Percentiles rank a stretch among this genome's conserved stretches.
Evolutionary conservation across 2,329 filamentous ascomycete species (phyloP).

Genomic region (Pseudonectria foliicola): DNA sequence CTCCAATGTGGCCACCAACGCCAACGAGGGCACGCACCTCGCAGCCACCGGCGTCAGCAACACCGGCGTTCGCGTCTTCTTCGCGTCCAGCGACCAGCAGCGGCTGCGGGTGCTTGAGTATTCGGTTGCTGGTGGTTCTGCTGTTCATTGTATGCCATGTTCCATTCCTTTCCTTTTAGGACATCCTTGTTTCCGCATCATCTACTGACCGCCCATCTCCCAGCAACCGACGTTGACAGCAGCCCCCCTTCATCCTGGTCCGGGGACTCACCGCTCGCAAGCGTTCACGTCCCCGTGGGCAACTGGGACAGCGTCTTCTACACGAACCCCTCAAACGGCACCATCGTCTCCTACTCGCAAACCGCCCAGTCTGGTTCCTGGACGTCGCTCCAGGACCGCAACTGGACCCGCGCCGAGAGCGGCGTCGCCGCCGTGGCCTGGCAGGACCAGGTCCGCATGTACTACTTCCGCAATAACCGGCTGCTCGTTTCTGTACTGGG

Average conservation of each 20-base stretch:
- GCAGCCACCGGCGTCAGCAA: constrained; percentile 5
- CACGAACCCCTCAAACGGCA: constrained; percentile 6
- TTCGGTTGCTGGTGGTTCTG: constrained; percentile 3
- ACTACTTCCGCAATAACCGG: constrained; percentile 10
- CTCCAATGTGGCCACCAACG: constrained; percentile 4
- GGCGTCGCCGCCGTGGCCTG: constrained; percentile 11
- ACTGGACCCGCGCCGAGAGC: constrained; percentile 9
- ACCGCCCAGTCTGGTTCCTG: background rate
- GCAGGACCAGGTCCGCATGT: constrained; percentile 8
- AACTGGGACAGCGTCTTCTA: constrained; percentile 12
- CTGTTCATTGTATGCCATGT: constrained; percentile 2
- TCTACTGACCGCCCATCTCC: background rate
- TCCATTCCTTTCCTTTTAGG: background rate
- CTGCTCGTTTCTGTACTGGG: constrained; percentile 8
- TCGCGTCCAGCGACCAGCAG: constrained; percentile 8
- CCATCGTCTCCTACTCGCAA: constrained; percentile 9
- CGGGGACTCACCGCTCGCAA: constrained; percentile 5
- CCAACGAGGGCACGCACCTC: constrained; percentile 6
- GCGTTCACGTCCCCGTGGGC: constrained; percentile 5
- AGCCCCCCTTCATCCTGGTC: constrained; percentile 8
- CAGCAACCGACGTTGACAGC: constrained; percentile 6
- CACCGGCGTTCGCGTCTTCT: constrained; percentile 8
- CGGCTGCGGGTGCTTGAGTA: constrained; percentile 5
- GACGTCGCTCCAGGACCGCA: constrained; percentile 1
- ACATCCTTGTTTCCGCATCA: background rate